Conservation (phyloP, 1,284 basidiomycete genomes). For the Cerioporus squamosus region DNA sequence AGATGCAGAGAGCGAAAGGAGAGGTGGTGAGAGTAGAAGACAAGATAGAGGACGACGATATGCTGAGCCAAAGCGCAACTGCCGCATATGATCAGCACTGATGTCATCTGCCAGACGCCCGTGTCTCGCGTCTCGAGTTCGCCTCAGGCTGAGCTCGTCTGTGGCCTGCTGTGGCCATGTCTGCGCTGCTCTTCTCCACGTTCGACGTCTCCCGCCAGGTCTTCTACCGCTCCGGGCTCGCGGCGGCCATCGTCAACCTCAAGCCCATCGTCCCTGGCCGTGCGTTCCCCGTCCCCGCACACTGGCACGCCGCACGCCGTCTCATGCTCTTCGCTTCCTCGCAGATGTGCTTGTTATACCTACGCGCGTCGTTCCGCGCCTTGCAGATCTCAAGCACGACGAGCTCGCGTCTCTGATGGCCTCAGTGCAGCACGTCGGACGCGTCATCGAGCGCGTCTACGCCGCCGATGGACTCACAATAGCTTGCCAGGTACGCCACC, state of each 20-base stretch:
- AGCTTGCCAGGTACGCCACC: constrained; percentile 71
- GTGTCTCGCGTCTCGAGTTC: background rate
- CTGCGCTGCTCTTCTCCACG: constrained; percentile 72
- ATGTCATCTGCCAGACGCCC: constrained; percentile 9
- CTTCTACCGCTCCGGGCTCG: constrained; percentile 74
- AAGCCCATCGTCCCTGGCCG: constrained; percentile 93
- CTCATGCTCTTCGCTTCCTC: background rate
- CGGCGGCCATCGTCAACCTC: constrained; percentile 89
- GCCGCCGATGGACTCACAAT: constrained; percentile 79
- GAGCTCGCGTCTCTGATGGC: constrained; percentile 83
- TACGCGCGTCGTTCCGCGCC: constrained; percentile 73
- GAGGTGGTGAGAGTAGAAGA: background rate
- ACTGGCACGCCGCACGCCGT: background rate
- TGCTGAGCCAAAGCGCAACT: background rate
- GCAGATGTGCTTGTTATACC: constrained; percentile 91
- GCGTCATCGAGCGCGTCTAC: constrained; percentile 71
- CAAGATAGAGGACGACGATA: background rate
- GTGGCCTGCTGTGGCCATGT: constrained; percentile 35
- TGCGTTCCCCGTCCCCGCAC: constrained; percentile 49
- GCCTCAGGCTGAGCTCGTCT: background rate
- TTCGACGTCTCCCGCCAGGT: constrained; percentile 85
- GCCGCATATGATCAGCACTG: constrained; percentile 3
- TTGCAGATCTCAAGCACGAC: constrained; percentile 70
- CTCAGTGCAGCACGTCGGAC: constrained; percentile 75
- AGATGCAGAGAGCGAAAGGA: background rate